phyloP scores from a whole-genome alignment of 257 asterid genomes.

The Leptodermis oblonga region DNA sequence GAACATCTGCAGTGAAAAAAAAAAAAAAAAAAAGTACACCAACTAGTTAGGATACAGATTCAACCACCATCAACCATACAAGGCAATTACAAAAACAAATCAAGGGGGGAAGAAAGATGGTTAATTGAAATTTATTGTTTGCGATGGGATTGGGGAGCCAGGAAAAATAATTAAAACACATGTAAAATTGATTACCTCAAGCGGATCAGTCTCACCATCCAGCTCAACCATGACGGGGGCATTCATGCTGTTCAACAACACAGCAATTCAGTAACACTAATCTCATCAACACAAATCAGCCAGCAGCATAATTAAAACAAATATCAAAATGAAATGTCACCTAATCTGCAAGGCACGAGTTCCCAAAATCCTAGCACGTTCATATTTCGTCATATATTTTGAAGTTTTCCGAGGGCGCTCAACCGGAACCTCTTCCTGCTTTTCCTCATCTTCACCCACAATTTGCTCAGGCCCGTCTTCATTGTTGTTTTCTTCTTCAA shows the following conservation, averaged over 20 bases:
- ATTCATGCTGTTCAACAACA: constrained; percentile 62
- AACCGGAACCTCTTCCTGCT: constrained; percentile 50
- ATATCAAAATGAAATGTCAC: constrained; percentile 21
- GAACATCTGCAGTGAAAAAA: neutral
- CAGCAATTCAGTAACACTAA: constrained; percentile 8
- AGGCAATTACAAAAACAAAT: neutral
- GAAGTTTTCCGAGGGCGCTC: constrained; percentile 84
- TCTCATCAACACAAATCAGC: neutral
- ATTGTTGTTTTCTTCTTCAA: constrained; percentile 55
- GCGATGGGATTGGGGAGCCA: neutral
- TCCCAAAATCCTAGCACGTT: constrained; percentile 89
- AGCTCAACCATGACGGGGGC: constrained; percentile 98
- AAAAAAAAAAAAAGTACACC: neutral
- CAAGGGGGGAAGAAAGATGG: neutral
- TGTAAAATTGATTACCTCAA: constrained; percentile 51
- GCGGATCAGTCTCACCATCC: constrained; percentile 92
- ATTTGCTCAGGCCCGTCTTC: constrained; percentile 55
- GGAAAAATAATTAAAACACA: neutral
- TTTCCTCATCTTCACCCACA: constrained; percentile 65
- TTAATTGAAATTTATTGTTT: neutral
- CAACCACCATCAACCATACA: constrained; percentile 1
- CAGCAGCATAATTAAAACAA: neutral
- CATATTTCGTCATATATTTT: constrained; percentile 88
- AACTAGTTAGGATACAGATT: neutral
- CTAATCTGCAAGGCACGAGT: constrained; percentile 93